These are phyloP conservation scores for Penicillium bialowiezense DNA, from an alignment of 495 filamentous ascomycete genomes.

Conservation along the genomic window DNA sequence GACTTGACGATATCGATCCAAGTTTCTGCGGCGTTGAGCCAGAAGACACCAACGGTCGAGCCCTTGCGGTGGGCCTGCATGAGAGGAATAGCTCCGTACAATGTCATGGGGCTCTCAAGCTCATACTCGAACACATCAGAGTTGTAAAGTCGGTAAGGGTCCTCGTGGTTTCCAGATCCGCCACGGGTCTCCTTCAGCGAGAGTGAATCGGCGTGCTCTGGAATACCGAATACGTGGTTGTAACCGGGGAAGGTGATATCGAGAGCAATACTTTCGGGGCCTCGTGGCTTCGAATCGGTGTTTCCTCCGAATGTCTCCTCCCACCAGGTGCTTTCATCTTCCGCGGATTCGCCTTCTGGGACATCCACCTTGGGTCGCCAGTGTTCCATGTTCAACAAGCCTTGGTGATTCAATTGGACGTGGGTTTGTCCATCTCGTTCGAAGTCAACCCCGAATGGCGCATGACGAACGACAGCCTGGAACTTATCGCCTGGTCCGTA, in stretches of 20 bases:
- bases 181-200: conserved; percentile 86
- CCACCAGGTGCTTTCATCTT: conserved; percentile 92
- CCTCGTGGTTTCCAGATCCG: conserved; percentile 75
- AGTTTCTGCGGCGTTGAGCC: conserved; percentile 95
- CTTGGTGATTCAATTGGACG: conserved; percentile 82
- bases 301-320: conserved; percentile 93
- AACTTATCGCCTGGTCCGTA: conserved; percentile 77
- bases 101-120: conserved; percentile 95
- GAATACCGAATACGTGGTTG: conserved; percentile 90
- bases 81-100: conserved; percentile 92
- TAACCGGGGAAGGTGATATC: conserved; percentile 93
- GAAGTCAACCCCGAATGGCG: conserved; percentile 83
- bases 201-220: conserved; percentile 84
- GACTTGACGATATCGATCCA: conserved; percentile 92
- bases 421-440: conserved; percentile 78
- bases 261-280: conserved; percentile 84
- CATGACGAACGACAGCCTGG: conserved; percentile 76
- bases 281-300: conserved; percentile 87
- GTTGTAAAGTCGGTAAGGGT: conserved; percentile 97
- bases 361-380: conserved; percentile 88
- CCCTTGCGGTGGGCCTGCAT: conserved; percentile 95
- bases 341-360: conserved; percentile 45
- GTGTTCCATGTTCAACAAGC: conserved; percentile 88
- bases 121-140: conserved; percentile 97
- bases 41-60: conserved; percentile 96